Percentiles rank a stretch among this genome's conserved stretches.
Conservation (phyloP, 2,329 filamentous ascomycete species). For the Talaromyces rugulosus region DNA sequence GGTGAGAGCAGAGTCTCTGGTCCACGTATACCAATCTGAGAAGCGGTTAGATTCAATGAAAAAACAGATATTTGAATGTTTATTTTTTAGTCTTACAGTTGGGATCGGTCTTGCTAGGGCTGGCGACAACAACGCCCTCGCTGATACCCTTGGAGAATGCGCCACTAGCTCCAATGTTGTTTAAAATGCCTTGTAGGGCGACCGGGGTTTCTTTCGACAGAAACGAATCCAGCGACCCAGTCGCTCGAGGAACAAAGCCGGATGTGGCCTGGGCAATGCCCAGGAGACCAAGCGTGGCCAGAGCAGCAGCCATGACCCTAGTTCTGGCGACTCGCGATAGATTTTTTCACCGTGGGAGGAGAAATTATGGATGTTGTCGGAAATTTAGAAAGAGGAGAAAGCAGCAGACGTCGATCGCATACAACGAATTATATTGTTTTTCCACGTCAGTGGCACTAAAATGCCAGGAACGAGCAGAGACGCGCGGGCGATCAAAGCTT, state of each 20-base stretch:
- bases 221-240: constrained; percentile 28
- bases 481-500: not conserved
- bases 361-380: not conserved
- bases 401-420: not conserved
- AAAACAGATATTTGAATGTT: not conserved
- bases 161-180: constrained; percentile 54
- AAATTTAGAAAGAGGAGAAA: not conserved
- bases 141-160: constrained; percentile 45
- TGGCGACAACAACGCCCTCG: constrained; percentile 53
- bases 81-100: constrained; percentile 41
- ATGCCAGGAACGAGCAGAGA: not conserved
- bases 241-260: constrained; percentile 11
- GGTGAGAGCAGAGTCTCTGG: constrained; percentile 67
- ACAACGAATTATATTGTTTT: not conserved
- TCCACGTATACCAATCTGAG: constrained; percentile 74
- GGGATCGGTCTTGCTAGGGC: constrained; percentile 52
- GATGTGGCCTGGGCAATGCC: not conserved
- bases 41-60: not conserved
- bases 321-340: not conserved
- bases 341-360: not conserved
- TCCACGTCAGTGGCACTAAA: not conserved
- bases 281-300: constrained; percentile 14
- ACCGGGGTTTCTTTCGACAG: constrained; percentile 44
- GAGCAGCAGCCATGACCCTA: not conserved
- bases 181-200: constrained; percentile 51